Evolutionary conservation across 805 yeast species (phyloP), one percentile per base, ranked within the genome.

Genomic region (Debaryomyces hansenii): DNA sequence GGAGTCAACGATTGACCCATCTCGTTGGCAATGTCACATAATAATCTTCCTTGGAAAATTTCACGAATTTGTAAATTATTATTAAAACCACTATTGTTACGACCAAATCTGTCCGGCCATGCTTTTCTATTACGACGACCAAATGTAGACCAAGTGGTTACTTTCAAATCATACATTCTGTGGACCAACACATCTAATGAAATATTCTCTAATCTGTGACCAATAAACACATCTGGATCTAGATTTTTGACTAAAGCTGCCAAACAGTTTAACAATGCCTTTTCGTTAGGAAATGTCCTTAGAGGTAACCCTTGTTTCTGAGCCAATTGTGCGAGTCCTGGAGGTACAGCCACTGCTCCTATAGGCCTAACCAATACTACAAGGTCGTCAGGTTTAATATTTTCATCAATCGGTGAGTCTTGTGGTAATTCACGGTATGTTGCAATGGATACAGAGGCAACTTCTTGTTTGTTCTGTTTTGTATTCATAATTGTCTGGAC

Each of bases 161-260:
- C 83, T 42, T 81, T 79, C 49, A 85, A 73, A 47, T 85, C 92
- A 56, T 80, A 74, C 82, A 91, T 80, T 56, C 98, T 78, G 53
- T 87, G 95, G 42, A 89, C 77, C 50, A 94, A 69, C 14, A 91
- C 85, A 59, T 87, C 95, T 37, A 94, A 65, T 10, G 90, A 83
- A 10, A 88, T 78, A 52, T 80, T 81, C 52, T 92, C 97, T 49
- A 94, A 69, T 52, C 85, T 76, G 62, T 94, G 98, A 27, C 99
- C 99, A 34, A 92, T 62, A 44, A 90, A 79, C 2, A 90, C 85
- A 70, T 94, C 99, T 0, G 98, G 97, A 64, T 94, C 99, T n/a
- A 78, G 70, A 35, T 69, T 69, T 54, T 83, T 85, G 40, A 92
- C 68, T 59, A 82, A 64, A 0, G 88, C 92, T 44, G 90, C 75